These are phyloP conservation scores for Tulasnella sp. DNA, from an alignment of 768 basidiomycete genomes.

Conservation along the genomic window DNA sequence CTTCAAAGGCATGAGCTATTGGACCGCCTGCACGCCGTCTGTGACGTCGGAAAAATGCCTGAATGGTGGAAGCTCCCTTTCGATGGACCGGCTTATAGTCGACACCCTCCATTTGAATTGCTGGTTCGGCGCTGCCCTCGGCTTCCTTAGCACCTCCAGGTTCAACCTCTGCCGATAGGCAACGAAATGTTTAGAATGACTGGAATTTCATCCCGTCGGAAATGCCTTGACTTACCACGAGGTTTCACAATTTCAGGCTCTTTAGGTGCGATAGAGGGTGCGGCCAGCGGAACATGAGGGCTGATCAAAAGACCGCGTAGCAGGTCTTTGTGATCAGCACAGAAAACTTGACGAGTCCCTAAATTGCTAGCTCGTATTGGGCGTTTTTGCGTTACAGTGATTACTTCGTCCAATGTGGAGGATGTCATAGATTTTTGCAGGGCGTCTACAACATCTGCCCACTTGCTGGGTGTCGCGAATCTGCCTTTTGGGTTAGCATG, in stretches of 20 bases:
- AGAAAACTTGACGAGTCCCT: not conserved
- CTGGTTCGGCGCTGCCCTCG: not conserved
- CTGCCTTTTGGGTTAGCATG: not conserved
- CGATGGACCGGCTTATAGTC: not conserved
- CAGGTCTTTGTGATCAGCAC: not conserved
- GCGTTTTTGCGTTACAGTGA: not conserved
- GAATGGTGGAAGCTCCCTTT: not conserved
- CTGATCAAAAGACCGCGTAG: not conserved
- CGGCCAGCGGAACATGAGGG: not conserved
- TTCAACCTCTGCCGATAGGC: not conserved
- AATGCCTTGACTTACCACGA: not conserved
- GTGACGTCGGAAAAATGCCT: conserved; percentile 1
- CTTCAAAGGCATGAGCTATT: not conserved
- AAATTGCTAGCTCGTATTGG: not conserved
- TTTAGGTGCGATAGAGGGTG: not conserved
- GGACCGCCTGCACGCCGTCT: not conserved
- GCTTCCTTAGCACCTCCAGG: not conserved
- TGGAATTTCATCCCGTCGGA: not conserved
- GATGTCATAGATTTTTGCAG: not conserved
- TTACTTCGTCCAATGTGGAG: not conserved
- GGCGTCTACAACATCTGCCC: not conserved
- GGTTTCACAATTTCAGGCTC: not conserved
- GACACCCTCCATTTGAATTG: not conserved
- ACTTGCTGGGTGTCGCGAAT: not conserved
- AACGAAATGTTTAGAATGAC: not conserved